These are phyloP conservation scores for Niebla homalea DNA, from an alignment of 495 filamentous ascomycete species.

Conservation along the genomic window DNA sequence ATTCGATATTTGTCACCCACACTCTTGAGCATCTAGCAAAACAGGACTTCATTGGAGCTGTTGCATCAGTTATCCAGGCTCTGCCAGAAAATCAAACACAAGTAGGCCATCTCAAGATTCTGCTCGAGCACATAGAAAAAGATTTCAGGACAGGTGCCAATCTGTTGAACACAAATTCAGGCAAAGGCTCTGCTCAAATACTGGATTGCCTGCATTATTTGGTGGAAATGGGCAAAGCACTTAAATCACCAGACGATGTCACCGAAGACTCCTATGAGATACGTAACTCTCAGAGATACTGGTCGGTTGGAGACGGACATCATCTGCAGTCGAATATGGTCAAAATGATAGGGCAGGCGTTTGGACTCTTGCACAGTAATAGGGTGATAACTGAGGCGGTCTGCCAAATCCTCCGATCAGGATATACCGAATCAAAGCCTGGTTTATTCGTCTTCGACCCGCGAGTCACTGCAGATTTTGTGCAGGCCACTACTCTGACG, in stretches of 20 bases:
- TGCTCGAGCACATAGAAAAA: slow-evolving; percentile 50
- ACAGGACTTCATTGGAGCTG: slow-evolving; percentile 68
- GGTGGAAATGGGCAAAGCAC: slow-evolving; percentile 62
- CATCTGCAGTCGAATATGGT: slow-evolving; percentile 47
- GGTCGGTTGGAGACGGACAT: slow-evolving; percentile 43
- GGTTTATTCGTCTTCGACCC: slow-evolving; percentile 69
- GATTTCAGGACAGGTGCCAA: slow-evolving; percentile 40
- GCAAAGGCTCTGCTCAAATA: slow-evolving; percentile 18
- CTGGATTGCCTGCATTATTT: slow-evolving; percentile 53
- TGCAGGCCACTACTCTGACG: slow-evolving; percentile 45
- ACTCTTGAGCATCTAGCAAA: slow-evolving; percentile 58
- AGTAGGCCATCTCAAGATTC: slow-evolving; percentile 42
- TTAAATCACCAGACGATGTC: slow-evolving; percentile 58
- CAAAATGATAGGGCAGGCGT: slow-evolving; percentile 31
- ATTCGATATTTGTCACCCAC: slow-evolving; percentile 44
- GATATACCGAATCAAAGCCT: slow-evolving; percentile 64
- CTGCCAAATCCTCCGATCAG: slow-evolving; percentile 62
- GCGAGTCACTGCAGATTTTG: slow-evolving; percentile 54
- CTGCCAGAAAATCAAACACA: slow-evolving; percentile 51
- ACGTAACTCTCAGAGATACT: slow-evolving; percentile 39
- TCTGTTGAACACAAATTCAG: slow-evolving; percentile 15
- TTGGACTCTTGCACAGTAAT: slow-evolving; percentile 26
- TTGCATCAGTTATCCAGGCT: slow-evolving; percentile 74
- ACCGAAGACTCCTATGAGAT: slow-evolving; percentile 44
- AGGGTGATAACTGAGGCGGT: slow-evolving; percentile 61